Conservation (phyloP, 2,329 filamentous ascomycete genomes). For the Trichoderma sp. region DNA sequence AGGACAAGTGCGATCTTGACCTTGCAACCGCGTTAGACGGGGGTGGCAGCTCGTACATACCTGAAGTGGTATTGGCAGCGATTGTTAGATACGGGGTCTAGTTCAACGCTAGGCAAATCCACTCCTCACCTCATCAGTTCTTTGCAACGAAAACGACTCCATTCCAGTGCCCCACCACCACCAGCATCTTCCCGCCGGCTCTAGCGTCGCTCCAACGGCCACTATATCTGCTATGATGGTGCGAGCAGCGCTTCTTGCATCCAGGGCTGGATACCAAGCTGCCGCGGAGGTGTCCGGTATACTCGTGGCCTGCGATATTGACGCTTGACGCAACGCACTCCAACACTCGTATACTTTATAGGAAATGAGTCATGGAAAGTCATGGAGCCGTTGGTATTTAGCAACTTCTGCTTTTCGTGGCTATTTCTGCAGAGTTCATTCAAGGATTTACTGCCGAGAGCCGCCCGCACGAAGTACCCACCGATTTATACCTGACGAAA, state of each 20-base stretch:
- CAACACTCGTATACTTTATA: background rate
- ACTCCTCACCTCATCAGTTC: background rate
- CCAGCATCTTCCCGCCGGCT: slow-evolving; percentile 9
- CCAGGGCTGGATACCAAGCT: background rate
- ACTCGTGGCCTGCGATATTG: background rate
- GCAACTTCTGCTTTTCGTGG: background rate
- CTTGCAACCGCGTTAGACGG: background rate
- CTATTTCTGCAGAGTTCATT: background rate
- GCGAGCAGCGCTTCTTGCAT: background rate
- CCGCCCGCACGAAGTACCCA: background rate
- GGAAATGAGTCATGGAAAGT: background rate
- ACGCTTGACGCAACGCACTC: background rate
- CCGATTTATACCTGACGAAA: background rate
- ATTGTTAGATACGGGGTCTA: background rate
- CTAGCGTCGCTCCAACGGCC: slow-evolving; percentile 9
- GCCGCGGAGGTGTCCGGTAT: background rate
- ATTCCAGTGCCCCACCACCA: slow-evolving; percentile 9
- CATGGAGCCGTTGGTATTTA: background rate
- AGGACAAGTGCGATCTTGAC: background rate
- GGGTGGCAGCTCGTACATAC: background rate
- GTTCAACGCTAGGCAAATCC: background rate
- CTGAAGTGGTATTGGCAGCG: background rate
- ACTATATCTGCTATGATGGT: background rate
- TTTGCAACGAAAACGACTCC: background rate
- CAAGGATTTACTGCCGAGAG: background rate